A percentile compares a stretch with the other conserved stretches of the same genome.
phyloP scores from a whole-genome alignment of 2,329 filamentous ascomycete genomes.

The Myriangium duriaei region DNA sequence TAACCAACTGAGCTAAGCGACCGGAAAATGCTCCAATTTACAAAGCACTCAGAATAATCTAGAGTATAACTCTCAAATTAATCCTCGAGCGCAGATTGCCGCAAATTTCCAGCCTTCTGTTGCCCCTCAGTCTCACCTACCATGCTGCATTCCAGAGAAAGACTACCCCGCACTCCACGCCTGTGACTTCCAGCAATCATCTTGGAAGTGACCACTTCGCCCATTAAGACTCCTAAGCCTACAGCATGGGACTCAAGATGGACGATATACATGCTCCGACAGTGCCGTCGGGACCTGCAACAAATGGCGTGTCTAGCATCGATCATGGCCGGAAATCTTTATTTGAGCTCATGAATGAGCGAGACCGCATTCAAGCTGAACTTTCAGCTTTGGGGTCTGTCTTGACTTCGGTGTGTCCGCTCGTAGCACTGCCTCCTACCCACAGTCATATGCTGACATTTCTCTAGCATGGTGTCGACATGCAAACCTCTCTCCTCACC shows the following conservation, averaged over 20 bases:
- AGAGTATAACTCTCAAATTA: too few species aligned
- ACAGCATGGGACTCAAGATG: slow-evolving; percentile 45
- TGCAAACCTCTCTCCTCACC: slow-evolving; percentile 79
- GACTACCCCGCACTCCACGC: too few species aligned
- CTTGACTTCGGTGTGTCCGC: slow-evolving; percentile 67
- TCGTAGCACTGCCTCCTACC: background rate
- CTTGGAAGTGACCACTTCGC: too few species aligned
- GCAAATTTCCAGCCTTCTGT: too few species aligned
- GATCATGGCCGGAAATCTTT: slow-evolving; percentile 53
- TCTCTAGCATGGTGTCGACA: slow-evolving; percentile 76
- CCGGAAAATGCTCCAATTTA: too few species aligned
- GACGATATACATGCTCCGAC: slow-evolving; percentile 57
- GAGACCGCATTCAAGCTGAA: slow-evolving; percentile 74
- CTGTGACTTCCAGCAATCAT: too few species aligned
- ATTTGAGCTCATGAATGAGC: slow-evolving; percentile 68
- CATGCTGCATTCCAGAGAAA: too few species aligned
- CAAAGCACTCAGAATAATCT: too few species aligned
- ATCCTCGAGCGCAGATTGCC: too few species aligned
- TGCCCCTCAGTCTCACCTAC: too few species aligned
- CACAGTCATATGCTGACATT: slow-evolving; percentile 7
- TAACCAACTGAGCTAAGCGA: too few species aligned
- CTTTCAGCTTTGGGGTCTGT: slow-evolving; percentile 73
- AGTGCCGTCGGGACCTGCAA: slow-evolving; percentile 63
- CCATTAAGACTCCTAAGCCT: too few species aligned
- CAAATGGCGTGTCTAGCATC: slow-evolving; percentile 29